Percentiles rank a stretch among this genome's conserved stretches.
These are phyloP conservation scores for Sequoiadendron giganteum DNA, from an alignment of 75 land plant genomes.

Conservation along the genomic window DNA sequence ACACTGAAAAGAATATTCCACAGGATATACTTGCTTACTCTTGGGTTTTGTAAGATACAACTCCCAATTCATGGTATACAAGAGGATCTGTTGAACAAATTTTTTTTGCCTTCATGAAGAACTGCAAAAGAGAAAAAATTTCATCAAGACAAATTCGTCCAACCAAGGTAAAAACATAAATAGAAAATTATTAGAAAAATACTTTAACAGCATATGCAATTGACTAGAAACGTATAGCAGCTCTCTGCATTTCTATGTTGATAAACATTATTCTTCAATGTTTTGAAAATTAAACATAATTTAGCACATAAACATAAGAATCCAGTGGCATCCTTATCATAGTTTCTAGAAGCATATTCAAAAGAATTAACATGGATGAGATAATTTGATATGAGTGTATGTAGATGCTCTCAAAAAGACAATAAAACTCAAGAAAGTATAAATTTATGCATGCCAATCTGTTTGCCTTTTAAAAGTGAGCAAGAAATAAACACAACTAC, in stretches of 20 bases:
- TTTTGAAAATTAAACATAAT: not conserved
- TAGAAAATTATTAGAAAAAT: not conserved
- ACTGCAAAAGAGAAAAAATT: conserved; percentile 47
- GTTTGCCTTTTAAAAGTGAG: not conserved
- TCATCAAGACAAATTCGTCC: not conserved
- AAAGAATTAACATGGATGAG: not conserved
- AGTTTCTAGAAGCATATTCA: not conserved
- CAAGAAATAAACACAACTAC: not conserved
- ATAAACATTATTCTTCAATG: not conserved
- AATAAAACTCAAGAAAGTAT: not conserved
- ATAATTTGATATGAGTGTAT: not conserved
- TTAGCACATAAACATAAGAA: not conserved
- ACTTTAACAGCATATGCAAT: not conserved
- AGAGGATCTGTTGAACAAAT: conserved; percentile 96
- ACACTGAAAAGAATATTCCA: not conserved
- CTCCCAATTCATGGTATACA: conserved; percentile 93
- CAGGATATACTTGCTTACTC: conserved; percentile 54
- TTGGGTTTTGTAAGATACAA: conserved; percentile 87
- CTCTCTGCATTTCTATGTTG: not conserved
- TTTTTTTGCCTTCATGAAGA: conserved; percentile 81
- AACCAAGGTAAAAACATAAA: not conserved
- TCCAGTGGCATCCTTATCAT: not conserved
- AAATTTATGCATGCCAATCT: not conserved
- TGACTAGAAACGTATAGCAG: not conserved
- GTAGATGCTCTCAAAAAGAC: not conserved